These are phyloP conservation scores for Chaetomiaceae sp. DNA, from an alignment of 2,329 filamentous ascomycete species.

Conservation along the genomic window DNA sequence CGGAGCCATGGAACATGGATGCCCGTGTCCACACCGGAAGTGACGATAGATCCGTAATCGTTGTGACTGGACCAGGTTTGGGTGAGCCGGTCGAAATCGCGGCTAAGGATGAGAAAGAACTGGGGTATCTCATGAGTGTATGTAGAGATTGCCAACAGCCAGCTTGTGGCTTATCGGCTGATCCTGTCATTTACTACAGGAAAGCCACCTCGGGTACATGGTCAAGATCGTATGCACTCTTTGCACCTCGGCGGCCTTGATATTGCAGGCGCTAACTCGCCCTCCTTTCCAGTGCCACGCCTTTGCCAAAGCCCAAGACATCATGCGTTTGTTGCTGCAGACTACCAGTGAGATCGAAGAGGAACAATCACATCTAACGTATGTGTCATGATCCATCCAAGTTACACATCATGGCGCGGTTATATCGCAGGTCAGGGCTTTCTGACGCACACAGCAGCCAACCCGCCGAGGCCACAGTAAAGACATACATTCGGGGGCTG, in stretches of 20 bases:
- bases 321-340: constrained; percentile 2
- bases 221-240: constrained; percentile 15
- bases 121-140: constrained; percentile 16
- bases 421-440: no score
- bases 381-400: no score
- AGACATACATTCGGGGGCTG: constrained; percentile 29
- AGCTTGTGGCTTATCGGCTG: background rate
- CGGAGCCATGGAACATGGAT: constrained; percentile 5
- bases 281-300: constrained; percentile 8
- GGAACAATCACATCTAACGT: constrained; percentile 17
- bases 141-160: background rate
- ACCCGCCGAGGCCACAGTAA: constrained; percentile 22
- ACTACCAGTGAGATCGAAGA: background rate
- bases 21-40: background rate
- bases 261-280: background rate
- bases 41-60: background rate
- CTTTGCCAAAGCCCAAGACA: constrained; percentile 12
- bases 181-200: constrained; percentile 1
- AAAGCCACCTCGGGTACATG: constrained; percentile 20
- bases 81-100: constrained; percentile 5
- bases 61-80: constrained; percentile 4
- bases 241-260: background rate
- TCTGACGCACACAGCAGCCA: constrained; percentile 19
- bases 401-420: no score
- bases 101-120: constrained; percentile 10